These are phyloP conservation scores for Gnaphalium uliginosum DNA, from an alignment of 129 eudicot species.

Conservation along the genomic window DNA sequence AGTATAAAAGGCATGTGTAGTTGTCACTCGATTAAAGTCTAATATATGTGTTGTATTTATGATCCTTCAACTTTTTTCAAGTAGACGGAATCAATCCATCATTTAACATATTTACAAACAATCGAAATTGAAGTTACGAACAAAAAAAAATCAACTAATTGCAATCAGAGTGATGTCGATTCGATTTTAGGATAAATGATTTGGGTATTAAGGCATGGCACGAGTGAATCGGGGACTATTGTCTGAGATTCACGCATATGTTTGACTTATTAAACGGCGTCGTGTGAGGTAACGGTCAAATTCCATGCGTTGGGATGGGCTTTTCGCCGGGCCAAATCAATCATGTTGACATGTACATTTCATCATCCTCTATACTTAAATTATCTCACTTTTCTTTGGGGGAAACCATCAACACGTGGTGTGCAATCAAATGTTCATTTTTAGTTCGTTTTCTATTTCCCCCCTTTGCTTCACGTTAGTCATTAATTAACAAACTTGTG, in stretches of 20 bases:
- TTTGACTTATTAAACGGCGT: conserved; percentile 17
- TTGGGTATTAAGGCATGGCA: not conserved
- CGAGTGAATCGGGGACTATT: conserved; percentile 15
- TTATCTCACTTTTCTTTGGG: conserved; percentile 29
- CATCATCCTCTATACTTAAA: conserved; percentile 31
- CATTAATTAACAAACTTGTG: not conserved
- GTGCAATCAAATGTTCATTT: conserved; percentile 19
- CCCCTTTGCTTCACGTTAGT: not conserved
- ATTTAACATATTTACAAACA: not conserved
- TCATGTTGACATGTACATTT: conserved; percentile 38
- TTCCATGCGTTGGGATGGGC: conserved; percentile 34
- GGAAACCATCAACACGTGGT: conserved; percentile 35
- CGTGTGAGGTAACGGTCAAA: conserved; percentile 7
- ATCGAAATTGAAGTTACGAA: not conserved
- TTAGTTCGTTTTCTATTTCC: not conserved
- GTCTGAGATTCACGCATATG: conserved; percentile 24
- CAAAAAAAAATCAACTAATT: not conserved
- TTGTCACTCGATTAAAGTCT: too few species aligned
- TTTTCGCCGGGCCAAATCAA: conserved; percentile 34
- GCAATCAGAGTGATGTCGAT: not conserved
- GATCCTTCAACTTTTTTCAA: too few species aligned
- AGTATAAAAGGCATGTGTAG: too few species aligned
- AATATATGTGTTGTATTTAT: too few species aligned
- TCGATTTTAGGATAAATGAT: not conserved
- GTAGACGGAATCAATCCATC: too few species aligned